Conservation (phyloP, 805 yeast species). For the Blastobotrys americana region DNA sequence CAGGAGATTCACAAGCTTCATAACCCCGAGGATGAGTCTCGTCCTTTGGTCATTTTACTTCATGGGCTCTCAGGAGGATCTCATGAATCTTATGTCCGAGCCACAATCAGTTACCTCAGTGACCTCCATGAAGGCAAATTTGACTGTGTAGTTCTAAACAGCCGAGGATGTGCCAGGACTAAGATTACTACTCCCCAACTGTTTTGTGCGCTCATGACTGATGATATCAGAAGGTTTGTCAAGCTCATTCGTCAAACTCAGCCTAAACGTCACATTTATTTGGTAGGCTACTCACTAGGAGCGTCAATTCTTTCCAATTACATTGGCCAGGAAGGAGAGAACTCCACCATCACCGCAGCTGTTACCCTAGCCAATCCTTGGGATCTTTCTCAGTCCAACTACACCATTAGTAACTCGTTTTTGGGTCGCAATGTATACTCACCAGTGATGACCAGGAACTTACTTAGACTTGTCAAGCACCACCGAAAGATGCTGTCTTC, state of each 20-base stretch:
- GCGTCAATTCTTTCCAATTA: slow-evolving; percentile 66
- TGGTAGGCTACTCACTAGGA: slow-evolving; percentile 79
- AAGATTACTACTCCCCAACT: slow-evolving; percentile 60
- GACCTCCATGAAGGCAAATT: slow-evolving; percentile 33
- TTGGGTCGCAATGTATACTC: slow-evolving; percentile 44
- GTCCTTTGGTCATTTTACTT: slow-evolving; percentile 56
- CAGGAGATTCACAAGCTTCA: slow-evolving; percentile 36
- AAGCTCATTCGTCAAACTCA: slow-evolving; percentile 41
- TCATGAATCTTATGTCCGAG: slow-evolving; percentile 68
- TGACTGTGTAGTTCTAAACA: slow-evolving; percentile 62
- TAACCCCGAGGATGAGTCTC: slow-evolving; percentile 29
- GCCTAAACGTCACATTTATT: slow-evolving; percentile 60
- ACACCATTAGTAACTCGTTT: slow-evolving; percentile 35
- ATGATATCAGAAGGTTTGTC: slow-evolving; percentile 55
- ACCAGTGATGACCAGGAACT: slow-evolving; percentile 43
- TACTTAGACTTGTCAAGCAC: slow-evolving; percentile 36
- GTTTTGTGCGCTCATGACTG: slow-evolving; percentile 65
- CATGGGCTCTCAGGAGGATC: slow-evolving; percentile 86
- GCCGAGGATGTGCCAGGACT: slow-evolving; percentile 72
- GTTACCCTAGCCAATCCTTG: slow-evolving; percentile 62
- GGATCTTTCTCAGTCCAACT: slow-evolving; percentile 53
- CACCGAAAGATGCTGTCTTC: slow-evolving; percentile 37
- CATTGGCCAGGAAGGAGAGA: slow-evolving; percentile 54
- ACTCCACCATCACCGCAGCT: slow-evolving; percentile 43
- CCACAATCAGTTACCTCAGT: slow-evolving; percentile 26